These are phyloP conservation scores for Clathrus columnatus DNA, from an alignment of 768 basidiomycete species.

Conservation along the genomic window DNA sequence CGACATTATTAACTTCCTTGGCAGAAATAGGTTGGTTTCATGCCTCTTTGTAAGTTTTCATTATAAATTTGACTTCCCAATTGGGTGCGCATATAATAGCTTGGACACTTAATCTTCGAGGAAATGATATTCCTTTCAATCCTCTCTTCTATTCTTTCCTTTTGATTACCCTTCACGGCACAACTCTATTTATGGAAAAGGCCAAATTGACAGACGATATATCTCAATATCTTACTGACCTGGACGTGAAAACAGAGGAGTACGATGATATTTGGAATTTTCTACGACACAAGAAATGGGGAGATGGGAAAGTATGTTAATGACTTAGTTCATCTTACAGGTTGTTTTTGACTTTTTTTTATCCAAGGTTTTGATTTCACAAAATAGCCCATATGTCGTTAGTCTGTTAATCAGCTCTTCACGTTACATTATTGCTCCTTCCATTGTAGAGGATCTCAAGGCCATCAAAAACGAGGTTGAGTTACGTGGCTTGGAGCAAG, in stretches of 20 bases:
- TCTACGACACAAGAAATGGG: slow-evolving; percentile 65
- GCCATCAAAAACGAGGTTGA: slow-evolving; percentile 75
- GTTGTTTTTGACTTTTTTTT: slow-evolving; percentile 1
- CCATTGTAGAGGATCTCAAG: slow-evolving; percentile 73
- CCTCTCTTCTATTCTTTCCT: slow-evolving; percentile 87
- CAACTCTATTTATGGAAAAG: slow-evolving; percentile 66
- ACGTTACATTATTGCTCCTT: slow-evolving; percentile 58
- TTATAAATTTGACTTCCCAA: not conserved
- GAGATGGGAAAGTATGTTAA: slow-evolving; percentile 56
- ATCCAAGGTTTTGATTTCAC: slow-evolving; percentile 52
- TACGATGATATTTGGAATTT: slow-evolving; percentile 78
- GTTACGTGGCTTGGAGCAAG: slow-evolving; percentile 80
- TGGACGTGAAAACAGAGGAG: slow-evolving; percentile 49
- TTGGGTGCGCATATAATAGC: slow-evolving; percentile 33
- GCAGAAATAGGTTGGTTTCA: slow-evolving; percentile 20
- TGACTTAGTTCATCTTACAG: slow-evolving; percentile 13
- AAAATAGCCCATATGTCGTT: slow-evolving; percentile 74
- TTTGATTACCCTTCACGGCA: slow-evolving; percentile 49
- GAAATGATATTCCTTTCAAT: slow-evolving; percentile 83
- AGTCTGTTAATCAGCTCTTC: slow-evolving; percentile 76
- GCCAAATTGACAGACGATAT: slow-evolving; percentile 55
- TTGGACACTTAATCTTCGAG: slow-evolving; percentile 81
- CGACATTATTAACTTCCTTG: slow-evolving; percentile 59
- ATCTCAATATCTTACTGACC: slow-evolving; percentile 44
- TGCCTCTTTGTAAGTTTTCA: not conserved